Base-by-base conservation (phyloP, 768 basidiomycete species). In the Tephrocybe rancida region DNA sequence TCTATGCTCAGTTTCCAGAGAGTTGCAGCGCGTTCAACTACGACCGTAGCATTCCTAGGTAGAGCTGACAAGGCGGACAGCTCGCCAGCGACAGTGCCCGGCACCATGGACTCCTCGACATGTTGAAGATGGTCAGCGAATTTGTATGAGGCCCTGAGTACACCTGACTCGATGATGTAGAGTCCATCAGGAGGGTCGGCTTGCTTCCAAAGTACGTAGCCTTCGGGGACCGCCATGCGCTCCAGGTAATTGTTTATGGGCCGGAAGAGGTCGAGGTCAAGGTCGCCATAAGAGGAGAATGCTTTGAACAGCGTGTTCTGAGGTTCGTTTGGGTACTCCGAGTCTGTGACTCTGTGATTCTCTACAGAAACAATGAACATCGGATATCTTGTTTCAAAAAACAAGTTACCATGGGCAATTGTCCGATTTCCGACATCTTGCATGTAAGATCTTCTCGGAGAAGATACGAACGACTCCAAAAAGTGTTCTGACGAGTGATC, bases 61-160 rank as follows among this genome's bases (percentile, higher is more conserved):
- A 87, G 76, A 19, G 84, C 85, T 8, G 94, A 86, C 11, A 99
- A 73, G 32, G 89, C 90, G 0, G 92, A 87, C 48, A 99, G 69
- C 70, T 98, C 96, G 0, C 96, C 96, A 9, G 95, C 92, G 2
- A 98, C 73, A 0, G 94, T 93, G 2, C 95, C 95, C 3, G 92
- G 85, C 0, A 95, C 92, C 94, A 96, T 96, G 1, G 89, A 91
- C 71, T 96, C 94, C 63, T 90, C 87, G 44, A 93, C 84, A 5
- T 71, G 67, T 22, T 82, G 80, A 5, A 82, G 72, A 58, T 89
- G 82, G 44, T 84, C 84, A 2, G 84, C 84, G 64, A 94, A 95
- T 41, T 75, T 69, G 70, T 98, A 98, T 18, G 80, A 80, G 0
- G 95, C 96, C 9, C 90, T 78, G 27, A 99, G 76, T 27, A 93